Conservation (phyloP, 2,329 filamentous ascomycete genomes). For the Venturia asperata region DNA sequence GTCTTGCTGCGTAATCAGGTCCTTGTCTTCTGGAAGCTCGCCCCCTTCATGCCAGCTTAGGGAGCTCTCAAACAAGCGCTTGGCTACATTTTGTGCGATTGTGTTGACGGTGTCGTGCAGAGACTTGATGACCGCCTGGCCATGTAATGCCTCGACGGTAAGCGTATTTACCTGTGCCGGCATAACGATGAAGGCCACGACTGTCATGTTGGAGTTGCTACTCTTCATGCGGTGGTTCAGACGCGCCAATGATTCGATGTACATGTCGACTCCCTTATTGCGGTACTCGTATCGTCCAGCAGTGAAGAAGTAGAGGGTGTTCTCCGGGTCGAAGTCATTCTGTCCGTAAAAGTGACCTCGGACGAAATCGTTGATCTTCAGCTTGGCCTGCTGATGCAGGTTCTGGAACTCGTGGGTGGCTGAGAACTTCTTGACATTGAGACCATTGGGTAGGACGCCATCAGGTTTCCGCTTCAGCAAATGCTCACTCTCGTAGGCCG, state of each 20-base stretch:
- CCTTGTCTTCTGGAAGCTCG: conserved; percentile 90
- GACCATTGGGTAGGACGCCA: conserved; percentile 88
- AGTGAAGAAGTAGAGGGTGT: conserved; percentile 97
- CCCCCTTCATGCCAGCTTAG: conserved; percentile 94
- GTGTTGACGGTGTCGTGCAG: conserved; percentile 86
- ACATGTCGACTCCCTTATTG: conserved; percentile 99
- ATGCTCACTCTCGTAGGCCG: conserved; percentile 96
- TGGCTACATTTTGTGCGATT: conserved; percentile 87
- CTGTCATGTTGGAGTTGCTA: conserved; percentile 78
- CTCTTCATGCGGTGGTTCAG: conserved; percentile 88
- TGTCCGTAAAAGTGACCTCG: conserved; percentile 97
- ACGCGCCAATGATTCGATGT: conserved; percentile 90
- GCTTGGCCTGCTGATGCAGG: conserved; percentile 89
- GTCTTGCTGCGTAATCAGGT: conserved; percentile 85
- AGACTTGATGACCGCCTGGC: conserved; percentile 95
- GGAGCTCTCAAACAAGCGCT: conserved; percentile 88
- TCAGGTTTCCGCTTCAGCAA: conserved; percentile 95
- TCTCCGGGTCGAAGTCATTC: conserved; percentile 93
- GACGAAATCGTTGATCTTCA: conserved; percentile 97
- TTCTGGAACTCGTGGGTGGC: conserved; percentile 99
- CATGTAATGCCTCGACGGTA: conserved; percentile 91
- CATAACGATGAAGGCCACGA: conserved; percentile 98
- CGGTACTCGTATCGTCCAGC: conserved; percentile 95
- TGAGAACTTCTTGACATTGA: conserved; percentile 98
- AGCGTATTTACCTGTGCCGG: conserved; percentile 92